phyloP scores from a whole-genome alignment of 208 protist species.

The Crithidia brevicula region DNA sequence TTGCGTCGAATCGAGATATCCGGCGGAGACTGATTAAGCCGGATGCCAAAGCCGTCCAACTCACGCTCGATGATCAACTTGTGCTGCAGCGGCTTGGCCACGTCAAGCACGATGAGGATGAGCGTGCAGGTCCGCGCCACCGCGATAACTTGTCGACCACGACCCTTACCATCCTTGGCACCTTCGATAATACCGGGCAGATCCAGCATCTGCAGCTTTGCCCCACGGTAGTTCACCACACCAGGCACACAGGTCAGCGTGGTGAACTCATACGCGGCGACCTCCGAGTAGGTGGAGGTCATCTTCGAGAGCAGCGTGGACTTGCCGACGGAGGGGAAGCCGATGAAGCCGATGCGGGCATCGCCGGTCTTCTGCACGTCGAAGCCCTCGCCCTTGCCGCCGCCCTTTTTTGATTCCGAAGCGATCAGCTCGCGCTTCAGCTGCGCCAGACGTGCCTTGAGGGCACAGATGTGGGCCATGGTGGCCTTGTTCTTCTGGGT shows the following conservation, averaged over 20 bases:
- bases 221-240: slow-evolving; percentile 94
- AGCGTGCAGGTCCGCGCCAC: slow-evolving; percentile 97
- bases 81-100: slow-evolving; percentile 96
- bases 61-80: slow-evolving; percentile 97
- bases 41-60: slow-evolving; percentile 99
- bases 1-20: slow-evolving; percentile 97
- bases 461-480: slow-evolving; percentile 95
- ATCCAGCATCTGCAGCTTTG: slow-evolving; percentile 96
- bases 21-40: slow-evolving; percentile 97
- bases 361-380: slow-evolving; percentile 98
- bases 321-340: slow-evolving; percentile 98
- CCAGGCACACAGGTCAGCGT: slow-evolving; percentile 99
- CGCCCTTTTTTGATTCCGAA: slow-evolving; percentile 87
- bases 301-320: slow-evolving; percentile 98
- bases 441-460: slow-evolving; percentile 99
- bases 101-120: slow-evolving; percentile 98
- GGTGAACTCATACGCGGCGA: slow-evolving; percentile 99
- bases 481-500: slow-evolving; percentile 99
- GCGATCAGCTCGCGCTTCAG: slow-evolving; percentile 96
- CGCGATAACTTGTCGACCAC: slow-evolving; percentile 98
- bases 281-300: slow-evolving; percentile 97
- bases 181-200: slow-evolving; percentile 99
- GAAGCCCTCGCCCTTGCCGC: slow-evolving; percentile 95
- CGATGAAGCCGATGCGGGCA: slow-evolving; percentile 96
- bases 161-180: slow-evolving; percentile 99